A percentile compares a stretch with the other conserved stretches of the same genome.
These are phyloP conservation scores for Teunomyces funiuensis DNA, from an alignment of 805 yeast genomes.

Conservation along the genomic window DNA sequence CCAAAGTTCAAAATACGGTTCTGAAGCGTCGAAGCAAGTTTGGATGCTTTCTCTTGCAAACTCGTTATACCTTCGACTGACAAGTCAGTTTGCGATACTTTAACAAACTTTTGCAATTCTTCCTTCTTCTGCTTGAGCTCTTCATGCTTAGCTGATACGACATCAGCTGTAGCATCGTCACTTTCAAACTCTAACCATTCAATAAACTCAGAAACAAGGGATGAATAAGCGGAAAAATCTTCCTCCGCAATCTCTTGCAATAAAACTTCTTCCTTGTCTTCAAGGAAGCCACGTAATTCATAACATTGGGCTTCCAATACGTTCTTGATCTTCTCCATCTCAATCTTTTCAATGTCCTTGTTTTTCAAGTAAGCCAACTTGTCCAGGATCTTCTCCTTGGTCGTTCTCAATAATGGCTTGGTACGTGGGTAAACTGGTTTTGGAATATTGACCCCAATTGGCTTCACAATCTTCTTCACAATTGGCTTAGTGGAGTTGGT, in stretches of 20 bases:
- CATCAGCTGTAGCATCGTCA: slow-evolving; percentile 43
- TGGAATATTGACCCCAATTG: slow-evolving; percentile 35
- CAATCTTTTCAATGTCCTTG: slow-evolving; percentile 54
- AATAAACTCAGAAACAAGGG: slow-evolving; percentile 46
- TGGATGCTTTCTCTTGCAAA: slow-evolving; percentile 44
- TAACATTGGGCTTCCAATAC: slow-evolving; percentile 73
- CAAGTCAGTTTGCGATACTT: slow-evolving; percentile 47
- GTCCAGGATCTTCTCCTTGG: slow-evolving; percentile 44
- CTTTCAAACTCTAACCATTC: slow-evolving; percentile 83
- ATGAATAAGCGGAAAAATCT: slow-evolving; percentile 24
- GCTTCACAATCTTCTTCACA: slow-evolving; percentile 16
- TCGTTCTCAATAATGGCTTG: slow-evolving; percentile 32
- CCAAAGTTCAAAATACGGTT: slow-evolving; percentile 45
- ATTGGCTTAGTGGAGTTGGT: slow-evolving; percentile 19
- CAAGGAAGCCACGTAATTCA: slow-evolving; percentile 59
- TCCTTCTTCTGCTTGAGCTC: slow-evolving; percentile 18
- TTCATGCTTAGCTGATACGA: slow-evolving; percentile 25
- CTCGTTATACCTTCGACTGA: slow-evolving; percentile 44
- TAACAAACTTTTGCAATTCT: slow-evolving; percentile 34
- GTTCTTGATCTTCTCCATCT: slow-evolving; percentile 61
- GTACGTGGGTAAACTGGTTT: slow-evolving; percentile 46
- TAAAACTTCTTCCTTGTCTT: slow-evolving; percentile 47
- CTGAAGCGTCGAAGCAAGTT: slow-evolving; percentile 43
- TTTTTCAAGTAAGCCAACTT: slow-evolving; percentile 54
- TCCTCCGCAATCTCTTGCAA: slow-evolving; percentile 39